Percentiles rank a stretch among this genome's conserved stretches.
Conservation (phyloP, 2,329 filamentous ascomycete genomes). For the Cadophora malorum region DNA sequence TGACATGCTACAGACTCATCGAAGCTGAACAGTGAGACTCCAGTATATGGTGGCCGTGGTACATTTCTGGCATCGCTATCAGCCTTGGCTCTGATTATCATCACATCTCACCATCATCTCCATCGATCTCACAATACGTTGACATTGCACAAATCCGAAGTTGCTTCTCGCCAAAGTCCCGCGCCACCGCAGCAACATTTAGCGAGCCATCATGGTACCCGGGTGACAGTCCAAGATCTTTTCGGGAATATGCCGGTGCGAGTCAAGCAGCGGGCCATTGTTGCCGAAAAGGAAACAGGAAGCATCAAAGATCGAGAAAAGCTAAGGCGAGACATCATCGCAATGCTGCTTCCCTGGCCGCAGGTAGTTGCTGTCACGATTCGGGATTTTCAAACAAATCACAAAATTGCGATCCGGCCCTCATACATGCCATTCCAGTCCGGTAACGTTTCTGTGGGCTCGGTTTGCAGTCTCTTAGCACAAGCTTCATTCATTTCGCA, state of each 20-base stretch:
- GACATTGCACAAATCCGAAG: slow-evolving; percentile 71
- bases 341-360: slow-evolving; percentile 75
- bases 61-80: slow-evolving; percentile 80
- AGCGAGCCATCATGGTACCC: slow-evolving; percentile 71
- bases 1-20: slow-evolving; percentile 71
- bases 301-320: slow-evolving; percentile 64
- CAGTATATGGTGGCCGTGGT: slow-evolving; percentile 71
- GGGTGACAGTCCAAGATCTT: slow-evolving; percentile 76
- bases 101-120: slow-evolving; percentile 73
- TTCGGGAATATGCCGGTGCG: slow-evolving; percentile 93
- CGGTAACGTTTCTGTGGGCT: neutral
- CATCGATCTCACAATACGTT: slow-evolving; percentile 69
- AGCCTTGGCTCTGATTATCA: slow-evolving; percentile 75
- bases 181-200: slow-evolving; percentile 64
- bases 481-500: slow-evolving; percentile 70
- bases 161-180: slow-evolving; percentile 69
- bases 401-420: slow-evolving; percentile 40
- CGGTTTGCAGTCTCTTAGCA: slow-evolving; percentile 60
- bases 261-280: slow-evolving; percentile 75
- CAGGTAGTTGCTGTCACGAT: slow-evolving; percentile 61
- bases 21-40: slow-evolving; percentile 59
- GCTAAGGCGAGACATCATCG: slow-evolving; percentile 54
- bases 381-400: slow-evolving; percentile 52
- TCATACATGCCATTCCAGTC: neutral
- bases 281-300: slow-evolving; percentile 56